A percentile compares a stretch with the other conserved stretches of the same genome.
Conservation (phyloP, 371 early-diverging fungal species). For the Umbelopsis sp. region DNA sequence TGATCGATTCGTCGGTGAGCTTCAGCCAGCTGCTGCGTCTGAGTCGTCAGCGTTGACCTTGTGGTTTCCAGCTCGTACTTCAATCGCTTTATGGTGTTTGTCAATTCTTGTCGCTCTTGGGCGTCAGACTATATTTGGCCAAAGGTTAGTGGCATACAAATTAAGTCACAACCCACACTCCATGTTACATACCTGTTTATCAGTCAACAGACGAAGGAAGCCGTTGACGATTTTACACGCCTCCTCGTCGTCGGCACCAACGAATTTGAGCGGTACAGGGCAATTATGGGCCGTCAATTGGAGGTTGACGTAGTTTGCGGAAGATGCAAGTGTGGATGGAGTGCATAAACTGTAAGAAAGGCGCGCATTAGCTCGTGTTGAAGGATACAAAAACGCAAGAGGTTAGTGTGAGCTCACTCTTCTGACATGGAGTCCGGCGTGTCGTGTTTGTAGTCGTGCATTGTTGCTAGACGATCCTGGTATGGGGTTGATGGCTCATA, state of each 20-base stretch:
- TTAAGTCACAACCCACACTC: neutral
- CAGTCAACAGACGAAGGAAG: slow-evolving; percentile 35
- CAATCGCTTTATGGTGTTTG: slow-evolving; percentile 20
- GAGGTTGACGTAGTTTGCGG: slow-evolving; percentile 44
- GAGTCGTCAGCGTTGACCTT: slow-evolving; percentile 22
- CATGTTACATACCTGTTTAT: slow-evolving; percentile 35
- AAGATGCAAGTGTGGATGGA: slow-evolving; percentile 26
- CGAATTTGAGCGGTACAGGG: slow-evolving; percentile 42
- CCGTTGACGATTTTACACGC: slow-evolving; percentile 46
- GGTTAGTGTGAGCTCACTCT: neutral
- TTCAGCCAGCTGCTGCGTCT: neutral
- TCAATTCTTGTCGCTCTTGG: slow-evolving; percentile 20
- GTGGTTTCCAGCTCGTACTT: slow-evolving; percentile 22
- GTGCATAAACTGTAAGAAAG: slow-evolving; percentile 21
- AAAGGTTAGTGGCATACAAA: neutral
- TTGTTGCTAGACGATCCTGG: neutral
- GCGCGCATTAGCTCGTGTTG: neutral
- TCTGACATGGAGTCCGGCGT: slow-evolving; percentile 15
- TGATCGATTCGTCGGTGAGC: slow-evolving; percentile 8
- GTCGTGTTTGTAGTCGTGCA: slow-evolving; percentile 6
- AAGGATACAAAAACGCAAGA: neutral
- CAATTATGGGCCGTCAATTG: slow-evolving; percentile 45
- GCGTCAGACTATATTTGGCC: neutral
- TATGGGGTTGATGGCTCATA: slow-evolving; percentile 12
- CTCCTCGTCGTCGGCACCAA: slow-evolving; percentile 32